phyloP scores from a whole-genome alignment of 1,139 yeast genomes.

The Geotrichum fermentans region DNA sequence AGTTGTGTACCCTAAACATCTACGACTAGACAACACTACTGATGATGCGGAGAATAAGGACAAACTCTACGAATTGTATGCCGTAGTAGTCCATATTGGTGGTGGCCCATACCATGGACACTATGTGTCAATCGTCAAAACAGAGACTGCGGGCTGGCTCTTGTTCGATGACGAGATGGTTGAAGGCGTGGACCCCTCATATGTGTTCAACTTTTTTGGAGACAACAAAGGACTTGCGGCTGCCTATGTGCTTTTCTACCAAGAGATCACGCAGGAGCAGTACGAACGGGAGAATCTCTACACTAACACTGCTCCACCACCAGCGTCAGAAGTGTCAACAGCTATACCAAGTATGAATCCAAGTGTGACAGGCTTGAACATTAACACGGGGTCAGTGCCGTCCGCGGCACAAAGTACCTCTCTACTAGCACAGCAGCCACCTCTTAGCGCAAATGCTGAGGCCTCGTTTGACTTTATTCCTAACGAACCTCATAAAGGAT shows the following conservation, averaged over 20 bases:
- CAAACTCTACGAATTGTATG: conserved; percentile 71
- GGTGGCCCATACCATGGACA: conserved; percentile 99
- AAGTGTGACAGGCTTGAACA: too few relatives aligned
- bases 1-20: conserved; percentile 69
- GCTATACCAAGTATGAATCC: conserved; percentile 1
- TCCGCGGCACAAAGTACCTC: background rate
- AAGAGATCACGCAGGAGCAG: conserved; percentile 32
- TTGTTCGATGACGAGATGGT: conserved; percentile 94
- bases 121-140: conserved; percentile 80
- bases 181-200: conserved; percentile 77
- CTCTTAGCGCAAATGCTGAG: background rate
- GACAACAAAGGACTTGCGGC: conserved; percentile 85
- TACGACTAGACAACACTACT: conserved; percentile 73
- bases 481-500: too few relatives aligned
- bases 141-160: conserved; percentile 78
- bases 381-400: too few relatives aligned
- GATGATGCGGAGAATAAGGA: conserved; percentile 48
- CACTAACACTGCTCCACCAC: conserved; percentile 12
- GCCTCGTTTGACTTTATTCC: too few relatives aligned
- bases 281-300: conserved; percentile 17
- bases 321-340: background rate
- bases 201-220: conserved; percentile 83
- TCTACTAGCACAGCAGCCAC: background rate
- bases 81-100: conserved; percentile 89
- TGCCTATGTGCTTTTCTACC: conserved; percentile 83